Conservation (phyloP, 129 eudicot genomes). For the Flaveria brownii region DNA sequence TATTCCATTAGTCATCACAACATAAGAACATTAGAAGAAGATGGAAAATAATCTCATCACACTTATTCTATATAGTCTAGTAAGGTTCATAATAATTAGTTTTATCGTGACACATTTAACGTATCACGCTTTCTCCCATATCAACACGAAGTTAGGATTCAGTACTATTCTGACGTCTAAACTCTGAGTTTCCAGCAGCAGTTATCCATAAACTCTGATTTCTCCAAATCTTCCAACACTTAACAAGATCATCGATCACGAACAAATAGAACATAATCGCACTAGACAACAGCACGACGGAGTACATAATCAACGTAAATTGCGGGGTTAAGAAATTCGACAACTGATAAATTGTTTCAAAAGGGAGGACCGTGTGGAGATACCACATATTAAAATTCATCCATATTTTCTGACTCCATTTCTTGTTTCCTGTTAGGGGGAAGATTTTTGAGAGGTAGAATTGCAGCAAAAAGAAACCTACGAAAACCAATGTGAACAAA, state of each 20-base stretch:
- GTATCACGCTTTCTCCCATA: background rate
- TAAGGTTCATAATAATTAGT: too few species aligned
- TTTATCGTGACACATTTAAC: background rate
- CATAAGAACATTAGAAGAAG: too few species aligned
- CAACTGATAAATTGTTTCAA: slow-evolving; percentile 7
- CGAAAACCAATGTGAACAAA: background rate
- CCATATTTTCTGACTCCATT: background rate
- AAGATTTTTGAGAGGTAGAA: background rate
- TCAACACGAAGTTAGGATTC: background rate
- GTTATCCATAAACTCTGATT: background rate
- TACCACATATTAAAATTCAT: slow-evolving; percentile 1
- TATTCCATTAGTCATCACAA: too few species aligned
- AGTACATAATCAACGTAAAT: background rate
- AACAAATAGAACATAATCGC: background rate
- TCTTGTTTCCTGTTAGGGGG: background rate
- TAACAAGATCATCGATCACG: background rate
- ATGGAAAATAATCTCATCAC: too few species aligned
- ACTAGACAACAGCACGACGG: slow-evolving; percentile 6
- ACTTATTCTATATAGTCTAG: too few species aligned
- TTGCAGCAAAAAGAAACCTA: background rate
- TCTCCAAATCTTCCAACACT: background rate
- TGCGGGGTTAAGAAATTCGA: background rate
- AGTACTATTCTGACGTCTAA: background rate
- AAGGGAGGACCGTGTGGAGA: background rate
- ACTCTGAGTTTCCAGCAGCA: background rate